These are phyloP conservation scores for Aspergillus cavernicola DNA, from an alignment of 495 filamentous ascomycete species.

Conservation along the genomic window DNA sequence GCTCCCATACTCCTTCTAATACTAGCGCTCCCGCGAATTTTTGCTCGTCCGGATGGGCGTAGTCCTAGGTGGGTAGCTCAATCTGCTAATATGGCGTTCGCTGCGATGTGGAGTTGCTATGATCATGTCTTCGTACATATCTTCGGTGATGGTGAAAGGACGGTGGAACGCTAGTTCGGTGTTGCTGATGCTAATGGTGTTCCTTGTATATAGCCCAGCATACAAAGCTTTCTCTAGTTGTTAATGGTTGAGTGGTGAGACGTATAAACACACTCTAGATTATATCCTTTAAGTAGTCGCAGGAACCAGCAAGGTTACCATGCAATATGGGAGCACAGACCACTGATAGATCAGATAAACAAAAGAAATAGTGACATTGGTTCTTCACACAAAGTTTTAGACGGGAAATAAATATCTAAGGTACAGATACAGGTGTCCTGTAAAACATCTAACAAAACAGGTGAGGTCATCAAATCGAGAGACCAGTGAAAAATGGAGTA, in stretches of 20 bases:
- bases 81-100: constrained; percentile 45
- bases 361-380: constrained; percentile 39
- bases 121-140: constrained; percentile 60
- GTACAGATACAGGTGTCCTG: constrained; percentile 49
- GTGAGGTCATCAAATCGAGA: constrained; percentile 34
- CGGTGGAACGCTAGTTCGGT: constrained; percentile 25
- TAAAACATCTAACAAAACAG: constrained; percentile 46
- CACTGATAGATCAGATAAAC: constrained; percentile 20
- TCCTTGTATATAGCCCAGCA: too few species aligned
- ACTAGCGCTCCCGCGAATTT: constrained; percentile 41
- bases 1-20: constrained; percentile 52
- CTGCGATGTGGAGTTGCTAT: constrained; percentile 67
- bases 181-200: background rate
- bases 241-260: background rate
- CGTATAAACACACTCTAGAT: background rate
- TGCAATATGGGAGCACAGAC: background rate
- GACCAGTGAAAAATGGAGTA: constrained; percentile 26
- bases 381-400: constrained; percentile 39
- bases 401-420: constrained; percentile 45
- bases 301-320: background rate
- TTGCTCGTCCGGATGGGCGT: constrained; percentile 61
- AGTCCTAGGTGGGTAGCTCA: constrained; percentile 63
- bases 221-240: background rate
- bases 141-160: constrained; percentile 91
- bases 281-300: background rate